Base-by-base conservation (phyloP, 2,329 filamentous ascomycete species). In the Chalaropsis thielavioides region DNA sequence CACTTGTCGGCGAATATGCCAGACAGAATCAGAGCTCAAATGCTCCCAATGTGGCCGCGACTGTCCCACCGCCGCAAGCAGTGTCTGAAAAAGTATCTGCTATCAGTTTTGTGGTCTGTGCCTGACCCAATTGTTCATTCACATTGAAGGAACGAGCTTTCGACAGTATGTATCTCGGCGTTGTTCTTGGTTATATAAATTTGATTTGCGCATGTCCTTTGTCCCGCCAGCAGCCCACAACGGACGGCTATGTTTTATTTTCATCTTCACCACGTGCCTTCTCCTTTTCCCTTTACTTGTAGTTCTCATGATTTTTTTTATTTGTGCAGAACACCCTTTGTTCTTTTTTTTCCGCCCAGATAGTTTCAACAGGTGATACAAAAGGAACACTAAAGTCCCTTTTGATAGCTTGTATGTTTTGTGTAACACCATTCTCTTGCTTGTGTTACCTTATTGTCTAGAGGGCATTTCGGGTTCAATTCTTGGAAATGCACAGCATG, bases 1-100 rank as follows among this genome's bases (percentile, higher is more conserved):
- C 68, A 70, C 68, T 15, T 77, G 76, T 66, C 71, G 71, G 22
- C 69, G 68, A 56, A 72, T 76, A 19, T 75, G 74, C 72, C 72
- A 72, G 43, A 76, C 76, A 67, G 73, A 74, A 0, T 69, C 68
- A 10, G 74, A 71, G 66, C 68, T 74, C 13, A 70, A 71, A 49
- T 77, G 75, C 64, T 71, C 73, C 15, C 69, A 73, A 46, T 77
- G 75, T 66, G 69, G 69, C 24, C 71, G 69, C 24, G 71, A 72
- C 66, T 76, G 75, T 58, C 75, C 75, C 44, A 56, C 49, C 1
- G 35, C 6, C 6, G 8, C 35, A 38, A 38, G 1, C 1, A 10
- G 10, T 38, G 35, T 38, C 35, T 38, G 35, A 38, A 38, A 38
- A 38, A 1, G 35, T 8, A 38, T 38, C 3, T 38, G 7, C 8